Base-by-base conservation (phyloP, 2,329 filamentous ascomycete genomes). In the Fusarium pilosicola region DNA sequence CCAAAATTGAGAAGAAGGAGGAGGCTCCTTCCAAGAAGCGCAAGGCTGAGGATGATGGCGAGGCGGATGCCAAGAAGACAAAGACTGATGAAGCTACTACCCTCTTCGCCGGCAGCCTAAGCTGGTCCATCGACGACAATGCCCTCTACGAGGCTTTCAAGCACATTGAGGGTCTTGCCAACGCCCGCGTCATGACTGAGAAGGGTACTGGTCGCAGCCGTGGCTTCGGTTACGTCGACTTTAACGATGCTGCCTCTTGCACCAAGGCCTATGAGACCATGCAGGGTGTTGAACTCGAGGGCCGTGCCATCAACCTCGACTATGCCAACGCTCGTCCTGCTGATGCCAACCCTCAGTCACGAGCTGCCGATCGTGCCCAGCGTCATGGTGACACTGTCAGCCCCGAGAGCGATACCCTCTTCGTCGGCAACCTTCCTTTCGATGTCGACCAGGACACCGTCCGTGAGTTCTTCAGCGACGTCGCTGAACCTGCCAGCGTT, bases 191-290 rank as follows among this genome's bases (percentile, higher is more conserved):
- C 80, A 93, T 97, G 82, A 95, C 91, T 77, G 94, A 97, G 86
- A 92, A 92, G 82, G 90, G 92, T 63, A 89, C 88, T 79, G 93
- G 94, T 79, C 92, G 94, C 80, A 96, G 95, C 84, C 95, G 95
- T 85, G 95, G 94, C 75, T 97, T 97, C 83, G 95, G 95, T 70
- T 98, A 97, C 82, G 93, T 97, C 78, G 95, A 97, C 86, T 97
- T 95, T 84, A 86, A 87, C 80, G 89, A 87, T 76, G 84, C 88
- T 69, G 91, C 89, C 68, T 88, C 90, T 81, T 93, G 93, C 64
- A 88, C 89, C 78, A 91, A 91, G 81, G 94, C 94, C 63, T 89
- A 92, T 76, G 90, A 92, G 78, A 90, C 88, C 79, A 95, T 93
- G 91, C 89, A 94, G 79, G 92, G 90, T 75, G 83, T 88, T 73